phyloP scores from a whole-genome alignment of 108 stramenopile genomes.

The Fistulifera solaris region DNA sequence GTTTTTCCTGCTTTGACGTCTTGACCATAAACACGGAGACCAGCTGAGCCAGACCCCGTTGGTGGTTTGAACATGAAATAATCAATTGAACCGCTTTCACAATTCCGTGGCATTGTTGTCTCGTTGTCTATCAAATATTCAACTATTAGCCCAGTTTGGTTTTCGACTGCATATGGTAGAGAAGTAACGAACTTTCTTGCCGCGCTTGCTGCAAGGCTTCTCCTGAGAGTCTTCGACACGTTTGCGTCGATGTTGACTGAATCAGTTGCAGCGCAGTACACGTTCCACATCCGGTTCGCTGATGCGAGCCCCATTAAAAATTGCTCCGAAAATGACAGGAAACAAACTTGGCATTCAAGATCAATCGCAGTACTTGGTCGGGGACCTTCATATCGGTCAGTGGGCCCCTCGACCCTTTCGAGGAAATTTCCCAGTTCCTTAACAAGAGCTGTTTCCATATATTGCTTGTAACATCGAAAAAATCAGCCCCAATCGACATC shows the following conservation, averaged over 20 bases:
- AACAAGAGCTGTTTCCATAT: slow-evolving; percentile 60
- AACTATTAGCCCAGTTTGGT: slow-evolving; percentile 57
- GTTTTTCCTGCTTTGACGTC: slow-evolving; percentile 52
- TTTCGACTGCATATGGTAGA: slow-evolving; percentile 70
- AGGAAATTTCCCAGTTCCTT: slow-evolving; percentile 64
- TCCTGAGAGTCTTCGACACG: slow-evolving; percentile 12
- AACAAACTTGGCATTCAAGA: slow-evolving; percentile 65
- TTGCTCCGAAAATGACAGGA: slow-evolving; percentile 72
- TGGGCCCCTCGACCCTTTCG: slow-evolving; percentile 38
- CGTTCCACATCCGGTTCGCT: slow-evolving; percentile 72
- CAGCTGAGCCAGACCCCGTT: slow-evolving; percentile 52
- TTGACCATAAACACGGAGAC: slow-evolving; percentile 68
- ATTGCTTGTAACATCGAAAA: slow-evolving; percentile 56
- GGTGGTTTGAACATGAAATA: slow-evolving; percentile 76
- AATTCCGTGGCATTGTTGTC: slow-evolving; percentile 11
- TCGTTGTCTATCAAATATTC: slow-evolving; percentile 32
- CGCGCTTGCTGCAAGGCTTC: slow-evolving; percentile 51
- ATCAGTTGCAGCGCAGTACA: slow-evolving; percentile 36
- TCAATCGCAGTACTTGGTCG: slow-evolving; percentile 61
- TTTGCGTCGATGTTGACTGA: neutral
- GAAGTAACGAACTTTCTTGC: slow-evolving; percentile 65
- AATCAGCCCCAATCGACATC: slow-evolving; percentile 54
- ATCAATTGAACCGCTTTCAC: slow-evolving; percentile 38
- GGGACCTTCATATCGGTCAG: slow-evolving; percentile 31
- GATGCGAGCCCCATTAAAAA: slow-evolving; percentile 69